Evolutionary conservation across 2,329 filamentous ascomycete species (phyloP), one percentile per base, ranked within the genome.

Genomic region (Ascochyta rabiei): DNA sequence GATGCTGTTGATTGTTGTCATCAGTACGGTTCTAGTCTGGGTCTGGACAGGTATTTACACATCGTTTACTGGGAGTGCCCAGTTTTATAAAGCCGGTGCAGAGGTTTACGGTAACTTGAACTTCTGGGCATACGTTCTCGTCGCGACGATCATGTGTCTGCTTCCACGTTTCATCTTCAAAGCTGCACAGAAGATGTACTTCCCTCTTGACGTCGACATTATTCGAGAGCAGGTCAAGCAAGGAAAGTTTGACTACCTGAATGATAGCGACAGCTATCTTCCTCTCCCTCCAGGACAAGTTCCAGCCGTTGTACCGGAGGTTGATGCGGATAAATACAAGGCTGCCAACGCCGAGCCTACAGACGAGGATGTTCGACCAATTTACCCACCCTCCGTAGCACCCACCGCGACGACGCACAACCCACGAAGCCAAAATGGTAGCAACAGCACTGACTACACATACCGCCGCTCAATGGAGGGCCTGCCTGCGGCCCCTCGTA

Each of bases 21-120:
- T 98, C 74, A 96, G 92, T 77, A 89, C 89, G 59, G 74, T 98
- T 26, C 85, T 97, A 67, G 86, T 98, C 70, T 99, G 92, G 81
- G 89, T 96, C 79, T 98, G 95, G 92, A 97, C 95, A 6, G 95
- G 92, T 26, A 83, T 96, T 33, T 99, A 96, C 77, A 87, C 87
- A 0, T 81, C 83, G 2, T 85, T 85, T 67, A 79, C 79, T 19
- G 75, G 75, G 1, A 83, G 84, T 41, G 82, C 79, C 66, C 76
- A 82, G 33, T 90, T 98, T 76, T 97, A 93, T 79, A 82, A 89
- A 61, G 84, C 90, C 2, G 93, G 86, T 4, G 76, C 83, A 1
- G 86, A 98, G 76, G 86, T 96, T 9, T 98, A 96, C 62, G 85
- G 86, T 24, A 82, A 91, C 57, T 81, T 93, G 38, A 86, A 86